phyloP scores from a whole-genome alignment of 2,329 filamentous ascomycete species.

The Trichoderma koningiopsis region DNA sequence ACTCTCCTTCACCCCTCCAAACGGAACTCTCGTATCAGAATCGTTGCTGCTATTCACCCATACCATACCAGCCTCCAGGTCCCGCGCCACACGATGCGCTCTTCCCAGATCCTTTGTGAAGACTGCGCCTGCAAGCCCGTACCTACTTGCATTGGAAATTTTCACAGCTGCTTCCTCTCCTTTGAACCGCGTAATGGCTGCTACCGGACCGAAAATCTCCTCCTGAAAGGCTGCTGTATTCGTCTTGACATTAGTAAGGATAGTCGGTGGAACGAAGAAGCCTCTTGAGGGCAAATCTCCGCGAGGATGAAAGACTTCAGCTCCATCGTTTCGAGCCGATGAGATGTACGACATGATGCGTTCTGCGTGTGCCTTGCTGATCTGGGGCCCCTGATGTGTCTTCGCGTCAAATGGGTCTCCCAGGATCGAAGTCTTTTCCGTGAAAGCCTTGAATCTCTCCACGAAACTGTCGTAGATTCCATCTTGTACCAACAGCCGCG shows the following conservation, averaged over 20 bases:
- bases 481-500: slow-evolving; percentile 61
- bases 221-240: slow-evolving; percentile 34
- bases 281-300: slow-evolving; percentile 30
- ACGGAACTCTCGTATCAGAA: slow-evolving; percentile 37
- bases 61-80: slow-evolving; percentile 56
- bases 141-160: slow-evolving; percentile 47
- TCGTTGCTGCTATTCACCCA: slow-evolving; percentile 45
- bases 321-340: slow-evolving; percentile 63
- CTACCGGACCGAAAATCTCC: slow-evolving; percentile 40
- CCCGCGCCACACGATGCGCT: slow-evolving; percentile 46
- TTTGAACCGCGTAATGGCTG: slow-evolving; percentile 33
- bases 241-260: slow-evolving; percentile 34
- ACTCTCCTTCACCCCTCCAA: slow-evolving; percentile 40
- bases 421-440: slow-evolving; percentile 57
- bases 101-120: slow-evolving; percentile 55
- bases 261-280: slow-evolving; percentile 36
- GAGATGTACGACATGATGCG: slow-evolving; percentile 67
- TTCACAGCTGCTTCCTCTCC: slow-evolving; percentile 36
- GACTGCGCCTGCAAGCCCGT: slow-evolving; percentile 57
- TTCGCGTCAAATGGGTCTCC: slow-evolving; percentile 65
- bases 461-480: slow-evolving; percentile 62
- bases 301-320: slow-evolving; percentile 46
- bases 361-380: slow-evolving; percentile 66
- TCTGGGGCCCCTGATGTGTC: slow-evolving; percentile 70
- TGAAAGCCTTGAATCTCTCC: slow-evolving; percentile 59